Evolutionary conservation across 2,329 filamentous ascomycete species (phyloP).

Genomic region (Pyrenochaeta sp.): DNA sequence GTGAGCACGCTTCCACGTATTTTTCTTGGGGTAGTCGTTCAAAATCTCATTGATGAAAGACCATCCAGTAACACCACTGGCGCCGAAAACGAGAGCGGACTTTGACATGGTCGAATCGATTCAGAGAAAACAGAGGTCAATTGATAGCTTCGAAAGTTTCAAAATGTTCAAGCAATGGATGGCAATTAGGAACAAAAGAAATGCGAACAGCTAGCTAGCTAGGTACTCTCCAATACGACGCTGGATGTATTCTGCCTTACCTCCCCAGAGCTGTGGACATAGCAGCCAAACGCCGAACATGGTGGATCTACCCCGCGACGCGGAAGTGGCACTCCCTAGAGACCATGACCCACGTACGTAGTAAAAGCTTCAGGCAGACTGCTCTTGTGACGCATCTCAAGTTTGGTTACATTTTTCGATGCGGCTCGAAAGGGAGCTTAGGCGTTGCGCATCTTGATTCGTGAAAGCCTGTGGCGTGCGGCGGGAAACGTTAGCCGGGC

Average conservation of each 20-base stretch:
- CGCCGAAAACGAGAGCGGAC: constrained; percentile 53
- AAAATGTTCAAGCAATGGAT: too few species aligned
- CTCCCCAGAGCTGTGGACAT: neutral
- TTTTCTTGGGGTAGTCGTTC: constrained; percentile 45
- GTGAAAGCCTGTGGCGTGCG: neutral
- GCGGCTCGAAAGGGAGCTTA: too few species aligned
- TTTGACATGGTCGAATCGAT: too few species aligned
- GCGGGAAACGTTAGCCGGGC: neutral
- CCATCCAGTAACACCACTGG: constrained; percentile 54
- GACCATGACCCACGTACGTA: too few species aligned
- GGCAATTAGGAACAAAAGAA: neutral
- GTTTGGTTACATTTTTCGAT: too few species aligned
- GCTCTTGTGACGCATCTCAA: too few species aligned
- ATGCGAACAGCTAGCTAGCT: too few species aligned
- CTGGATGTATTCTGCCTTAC: neutral
- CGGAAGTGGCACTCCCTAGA: constrained; percentile 4
- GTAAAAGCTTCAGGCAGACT: too few species aligned
- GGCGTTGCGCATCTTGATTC: too few species aligned
- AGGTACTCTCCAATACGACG: too few species aligned
- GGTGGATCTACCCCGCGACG: constrained; percentile 1
- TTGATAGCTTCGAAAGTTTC: too few species aligned
- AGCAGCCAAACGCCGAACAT: neutral
- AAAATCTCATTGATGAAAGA: constrained; percentile 51
- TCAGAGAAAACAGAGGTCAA: too few species aligned
- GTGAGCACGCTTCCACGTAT: constrained; percentile 48